These are phyloP conservation scores for Hypholoma fasciculare DNA, from an alignment of 768 basidiomycete genomes.

Conservation along the genomic window DNA sequence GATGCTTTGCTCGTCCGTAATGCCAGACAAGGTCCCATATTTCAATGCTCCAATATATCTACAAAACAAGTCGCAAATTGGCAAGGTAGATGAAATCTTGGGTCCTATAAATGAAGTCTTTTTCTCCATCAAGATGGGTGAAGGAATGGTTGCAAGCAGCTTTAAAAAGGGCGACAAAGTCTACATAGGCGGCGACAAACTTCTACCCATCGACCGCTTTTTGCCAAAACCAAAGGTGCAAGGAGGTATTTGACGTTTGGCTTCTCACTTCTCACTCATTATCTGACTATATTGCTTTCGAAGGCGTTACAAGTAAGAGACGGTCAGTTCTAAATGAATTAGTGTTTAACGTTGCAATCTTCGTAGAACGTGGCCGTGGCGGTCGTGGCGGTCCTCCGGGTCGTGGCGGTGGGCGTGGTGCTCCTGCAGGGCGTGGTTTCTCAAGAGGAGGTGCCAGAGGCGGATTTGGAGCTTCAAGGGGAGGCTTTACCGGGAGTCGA, in stretches of 20 bases:
- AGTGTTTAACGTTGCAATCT: constrained; percentile 5
- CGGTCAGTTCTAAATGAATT: constrained; percentile 6
- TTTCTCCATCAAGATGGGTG: constrained; percentile 96
- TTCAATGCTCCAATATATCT: constrained; percentile 99
- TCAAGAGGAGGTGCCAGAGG: constrained; percentile 46
- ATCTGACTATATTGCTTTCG: background rate
- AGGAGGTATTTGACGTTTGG: constrained; percentile 48
- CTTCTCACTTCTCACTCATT: constrained; percentile 2
- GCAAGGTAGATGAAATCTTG: constrained; percentile 99
- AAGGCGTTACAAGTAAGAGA: constrained; percentile 52
- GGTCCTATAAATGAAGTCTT: constrained; percentile 98
- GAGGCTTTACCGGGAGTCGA: constrained; percentile 20
- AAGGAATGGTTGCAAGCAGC: constrained; percentile 92
- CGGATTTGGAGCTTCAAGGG: constrained; percentile 18
- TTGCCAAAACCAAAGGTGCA: constrained; percentile 90
- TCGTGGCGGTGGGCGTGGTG: constrained; percentile 36
- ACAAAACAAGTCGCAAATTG: constrained; percentile 93
- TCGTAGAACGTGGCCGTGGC: constrained; percentile 37
- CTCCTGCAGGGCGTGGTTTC: constrained; percentile 43
- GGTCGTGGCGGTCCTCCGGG: constrained; percentile 33
- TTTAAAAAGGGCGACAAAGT: constrained; percentile 99
- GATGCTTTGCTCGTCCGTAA: constrained; percentile 89
- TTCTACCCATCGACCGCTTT: constrained; percentile 94
- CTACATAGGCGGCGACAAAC: constrained; percentile 96
- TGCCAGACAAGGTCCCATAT: constrained; percentile 92